Evolutionary conservation across 768 basidiomycete species (phyloP), one percentile per base, ranked within the genome.

Genomic region (Erythrobasidium yunnanense): DNA sequence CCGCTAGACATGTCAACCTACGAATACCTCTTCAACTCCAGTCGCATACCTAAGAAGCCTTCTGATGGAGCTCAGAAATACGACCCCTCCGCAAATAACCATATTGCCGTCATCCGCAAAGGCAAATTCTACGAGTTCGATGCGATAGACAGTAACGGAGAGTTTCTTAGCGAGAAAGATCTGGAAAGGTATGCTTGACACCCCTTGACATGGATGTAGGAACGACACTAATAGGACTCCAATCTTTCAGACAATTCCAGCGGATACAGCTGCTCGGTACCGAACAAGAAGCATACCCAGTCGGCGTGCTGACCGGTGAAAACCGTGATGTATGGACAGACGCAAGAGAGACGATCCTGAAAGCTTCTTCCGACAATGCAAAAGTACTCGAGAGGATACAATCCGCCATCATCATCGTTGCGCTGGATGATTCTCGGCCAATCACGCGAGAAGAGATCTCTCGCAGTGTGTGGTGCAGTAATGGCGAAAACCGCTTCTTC

Each of bases 1-100:
- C 90, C 95, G 1, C 79, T 97, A 6, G 86, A 87, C 77, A 95
- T 93, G 89, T 80, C 79, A 0, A 89, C 89, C n/a, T 95, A 93
- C 82, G 85, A 90, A 75, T 93, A 90, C 86, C 81, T 97, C 80
- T 99, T 99, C 83, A 95, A 97, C 76, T 80, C 92, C 0, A 84
- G 82, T n/a, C 85, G 95, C 22, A 86, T 90, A 75, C 95, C 95
- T 2, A 80, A 80, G 55, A 84, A 86, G 69, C 87, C 88, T 0
- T 82, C 83, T 2, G 95, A 97, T 73, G 87, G 84, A 0, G 89
- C 88, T 4, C 77, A 77, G 58, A 92, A 90, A 76, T 93, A 90
- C 75, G 82, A 87, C 70, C 78, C 86, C 1, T 76, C 77, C 51
- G 75, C 79, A 15, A 81, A 93, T 77, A 88, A 95, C 70, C 91